These are phyloP conservation scores for Scheffersomyces illinoinensis DNA, from an alignment of 1,139 yeast species.

Conservation along the genomic window DNA sequence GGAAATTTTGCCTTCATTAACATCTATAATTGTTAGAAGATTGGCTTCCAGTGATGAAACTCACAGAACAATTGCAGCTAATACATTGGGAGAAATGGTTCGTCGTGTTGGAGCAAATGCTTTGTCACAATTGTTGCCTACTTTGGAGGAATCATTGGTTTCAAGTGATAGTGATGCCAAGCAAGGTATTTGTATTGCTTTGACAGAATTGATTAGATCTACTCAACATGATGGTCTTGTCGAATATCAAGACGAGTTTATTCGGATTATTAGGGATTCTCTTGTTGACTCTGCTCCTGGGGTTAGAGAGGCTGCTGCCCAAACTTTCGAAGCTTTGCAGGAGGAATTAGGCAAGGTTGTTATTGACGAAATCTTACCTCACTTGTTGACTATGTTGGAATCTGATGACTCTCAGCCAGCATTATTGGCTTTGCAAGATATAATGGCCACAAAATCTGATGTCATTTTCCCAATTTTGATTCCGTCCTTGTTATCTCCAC, in stretches of 20 bases:
- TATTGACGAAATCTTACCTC: constrained; percentile 86
- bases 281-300: constrained; percentile 70
- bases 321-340: constrained; percentile 85
- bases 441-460: constrained; percentile 88
- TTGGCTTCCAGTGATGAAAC: constrained; percentile 78
- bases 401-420: constrained; percentile 74
- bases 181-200: constrained; percentile 95
- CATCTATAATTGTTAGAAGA: constrained; percentile 75
- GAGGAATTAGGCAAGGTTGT: constrained; percentile 80
- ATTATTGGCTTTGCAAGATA: constrained; percentile 83
- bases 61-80: constrained; percentile 88
- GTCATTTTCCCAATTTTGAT: constrained; percentile 91
- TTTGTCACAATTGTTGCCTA: constrained; percentile 79
- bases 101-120: constrained; percentile 94
- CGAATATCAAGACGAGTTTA: constrained; percentile 68
- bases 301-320: constrained; percentile 90
- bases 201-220: constrained; percentile 80
- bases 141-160: constrained; percentile 67
- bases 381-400: constrained; percentile 70
- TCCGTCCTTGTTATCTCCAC: constrained; percentile 80
- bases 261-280: constrained; percentile 75
- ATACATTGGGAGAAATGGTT: constrained; percentile 91
- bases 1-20: constrained; percentile 85
- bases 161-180: constrained; percentile 75
- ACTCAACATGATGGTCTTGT: constrained; percentile 63